A percentile compares a stretch with the other conserved stretches of the same genome.
phyloP scores from a whole-genome alignment of 768 basidiomycete species.

The Xanthoconium stramineum region DNA sequence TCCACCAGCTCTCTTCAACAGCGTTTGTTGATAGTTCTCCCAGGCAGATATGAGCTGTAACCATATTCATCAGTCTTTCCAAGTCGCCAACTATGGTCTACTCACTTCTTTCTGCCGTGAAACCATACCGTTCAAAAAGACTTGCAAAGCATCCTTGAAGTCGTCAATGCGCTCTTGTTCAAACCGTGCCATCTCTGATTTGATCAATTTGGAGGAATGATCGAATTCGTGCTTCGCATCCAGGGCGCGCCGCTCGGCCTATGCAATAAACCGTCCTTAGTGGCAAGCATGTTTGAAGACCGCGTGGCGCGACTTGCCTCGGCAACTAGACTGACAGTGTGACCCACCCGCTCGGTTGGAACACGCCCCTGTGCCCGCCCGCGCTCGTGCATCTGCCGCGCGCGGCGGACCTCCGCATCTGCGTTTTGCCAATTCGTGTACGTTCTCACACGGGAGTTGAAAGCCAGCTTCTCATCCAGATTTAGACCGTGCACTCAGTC shows the following conservation, averaged over 20 bases:
- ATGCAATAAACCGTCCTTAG: not conserved
- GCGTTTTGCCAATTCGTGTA: constrained; percentile 79
- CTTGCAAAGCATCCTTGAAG: constrained; percentile 81
- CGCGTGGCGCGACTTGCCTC: constrained; percentile 51
- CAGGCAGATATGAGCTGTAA: constrained; percentile 67
- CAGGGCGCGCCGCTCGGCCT: constrained; percentile 83
- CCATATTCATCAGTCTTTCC: not conserved
- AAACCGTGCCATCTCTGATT: constrained; percentile 85
- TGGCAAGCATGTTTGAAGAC: not conserved
- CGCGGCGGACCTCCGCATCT: constrained; percentile 70
- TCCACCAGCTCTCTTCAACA: constrained; percentile 50
- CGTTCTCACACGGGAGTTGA: constrained; percentile 80
- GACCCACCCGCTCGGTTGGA: constrained; percentile 64
- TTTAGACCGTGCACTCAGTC: not conserved
- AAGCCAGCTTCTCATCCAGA: constrained; percentile 60
- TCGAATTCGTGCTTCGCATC: constrained; percentile 90
- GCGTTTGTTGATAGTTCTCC: constrained; percentile 76
- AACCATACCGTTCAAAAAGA: constrained; percentile 86
- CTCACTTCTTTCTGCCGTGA: constrained; percentile 74
- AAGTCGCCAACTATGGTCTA: not conserved
- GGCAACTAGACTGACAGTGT: constrained; percentile 74
- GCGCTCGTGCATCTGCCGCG: constrained; percentile 77
- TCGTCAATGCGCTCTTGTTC: constrained; percentile 93
- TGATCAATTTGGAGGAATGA: constrained; percentile 80
- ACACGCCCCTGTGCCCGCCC: constrained; percentile 74